phyloP scores from a whole-genome alignment of 495 filamentous ascomycete genomes.

The Daldinia caldariorum region DNA sequence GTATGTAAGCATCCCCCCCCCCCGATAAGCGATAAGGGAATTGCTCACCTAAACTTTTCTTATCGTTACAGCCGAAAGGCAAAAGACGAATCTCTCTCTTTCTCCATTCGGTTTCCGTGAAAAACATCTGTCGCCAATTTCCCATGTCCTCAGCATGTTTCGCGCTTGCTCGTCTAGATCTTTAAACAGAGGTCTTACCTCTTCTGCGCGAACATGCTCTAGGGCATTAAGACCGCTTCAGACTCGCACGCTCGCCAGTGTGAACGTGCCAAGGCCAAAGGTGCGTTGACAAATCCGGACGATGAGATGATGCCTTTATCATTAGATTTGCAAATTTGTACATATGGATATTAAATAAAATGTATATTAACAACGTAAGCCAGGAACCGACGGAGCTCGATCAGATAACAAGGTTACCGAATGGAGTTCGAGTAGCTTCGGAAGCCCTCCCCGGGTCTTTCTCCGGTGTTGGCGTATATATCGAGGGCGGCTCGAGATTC shows the following conservation, averaged over 20 bases:
- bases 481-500: constrained; percentile 95
- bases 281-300: constrained; percentile 16
- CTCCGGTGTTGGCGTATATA: constrained; percentile 93
- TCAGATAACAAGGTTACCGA: constrained; percentile 86
- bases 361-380: background rate
- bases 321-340: background rate
- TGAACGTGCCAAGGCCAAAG: constrained; percentile 43
- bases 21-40: constrained; percentile 25
- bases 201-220: constrained; percentile 25
- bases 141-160: constrained; percentile 43
- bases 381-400: constrained; percentile 92
- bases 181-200: constrained; percentile 41
- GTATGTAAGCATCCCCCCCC: too few species aligned
- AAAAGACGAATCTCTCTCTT: background rate
- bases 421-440: constrained; percentile 94
- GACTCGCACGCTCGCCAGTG: constrained; percentile 42
- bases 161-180: constrained; percentile 42
- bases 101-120: background rate
- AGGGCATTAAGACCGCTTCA: constrained; percentile 32
- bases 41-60: constrained; percentile 34
- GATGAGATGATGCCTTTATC: too few species aligned
- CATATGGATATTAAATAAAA: too few species aligned
- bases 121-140: constrained; percentile 1
- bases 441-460: constrained; percentile 96
- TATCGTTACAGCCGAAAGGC: constrained; percentile 24